Base-by-base conservation (phyloP, 768 basidiomycete genomes). In the Leccinellum rugosiceps region DNA sequence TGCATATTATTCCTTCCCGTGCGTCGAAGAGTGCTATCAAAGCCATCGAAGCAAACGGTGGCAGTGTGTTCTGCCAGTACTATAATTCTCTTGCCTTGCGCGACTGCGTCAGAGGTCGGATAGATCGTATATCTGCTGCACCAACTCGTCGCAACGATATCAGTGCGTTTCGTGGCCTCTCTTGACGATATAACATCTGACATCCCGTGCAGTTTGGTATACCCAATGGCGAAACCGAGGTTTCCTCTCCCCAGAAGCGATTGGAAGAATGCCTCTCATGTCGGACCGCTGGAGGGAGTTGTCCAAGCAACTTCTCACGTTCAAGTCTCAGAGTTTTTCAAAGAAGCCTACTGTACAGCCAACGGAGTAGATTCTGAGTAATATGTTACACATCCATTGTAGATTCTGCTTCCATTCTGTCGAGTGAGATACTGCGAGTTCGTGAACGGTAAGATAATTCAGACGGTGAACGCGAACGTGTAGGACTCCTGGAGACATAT, bases 71-170 rank as follows among this genome's bases (percentile, higher is more conserved):
- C 47, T 94, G 94, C 76, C 88, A 92, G 68, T 96, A 91, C 72
- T 94, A 96, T 76, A 98, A 98, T 73, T 73, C 81, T 19, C 80
- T 97, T 32, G 87, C 91, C 1, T 81, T 98, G 49, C 83, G 85
- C 35, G 91, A 94, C 64, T 88, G 84, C 59, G 72, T 92, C 60
- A 84, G 89, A 62, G 86, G 85, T 5, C 80, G 84, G 30, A 83
- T 79, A 19, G 90, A 94, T 67, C 82, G 86, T 53, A 74, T 80
- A 55, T 77, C 82, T 53, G 94, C 94, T 10, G 85, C 87, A 10
- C 94, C 94, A 0, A 92, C 88, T n/a, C 85, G 89, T 58, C 86
- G 91, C 55, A 80, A 84, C 60, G 92, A 94, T 68, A 94, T 94
- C 55, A 69, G 92, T 94, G 66, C 71, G 89, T 79, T 21, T 15